A percentile compares a stretch with the other conserved stretches of the same genome.
Evolutionary conservation across 1,139 yeast species (phyloP).

Genomic region (Protomyces pachydermus): DNA sequence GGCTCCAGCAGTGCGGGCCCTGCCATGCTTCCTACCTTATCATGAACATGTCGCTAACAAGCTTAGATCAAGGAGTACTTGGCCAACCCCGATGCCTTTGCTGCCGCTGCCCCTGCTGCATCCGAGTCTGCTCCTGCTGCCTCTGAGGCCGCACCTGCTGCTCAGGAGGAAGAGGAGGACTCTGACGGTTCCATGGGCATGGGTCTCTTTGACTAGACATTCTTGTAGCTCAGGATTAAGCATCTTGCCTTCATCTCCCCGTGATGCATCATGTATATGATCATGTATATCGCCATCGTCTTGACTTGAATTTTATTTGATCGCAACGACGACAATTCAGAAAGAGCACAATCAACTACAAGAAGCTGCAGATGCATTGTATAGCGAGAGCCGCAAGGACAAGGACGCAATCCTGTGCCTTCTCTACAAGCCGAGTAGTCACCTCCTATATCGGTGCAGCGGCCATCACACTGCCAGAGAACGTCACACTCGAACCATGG

Average conservation of each 20-base stretch:
- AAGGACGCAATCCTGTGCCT: neutral
- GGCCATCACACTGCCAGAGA: conserved; percentile 15
- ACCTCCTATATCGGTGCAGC: conserved; percentile 22
- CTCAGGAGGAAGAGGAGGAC: conserved; percentile 52
- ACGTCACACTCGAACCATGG: conserved; percentile 5
- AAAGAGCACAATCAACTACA: neutral
- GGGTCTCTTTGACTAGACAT: conserved; percentile 92
- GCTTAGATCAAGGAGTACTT: conserved; percentile 83
- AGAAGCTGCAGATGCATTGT: neutral
- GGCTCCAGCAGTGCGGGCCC: neutral
- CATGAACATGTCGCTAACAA: neutral
- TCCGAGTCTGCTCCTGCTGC: conserved; percentile 48
- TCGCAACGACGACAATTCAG: neutral
- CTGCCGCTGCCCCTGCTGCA: conserved; percentile 59
- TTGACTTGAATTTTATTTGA: neutral
- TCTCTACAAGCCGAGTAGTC: conserved; percentile 5
- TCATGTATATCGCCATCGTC: neutral
- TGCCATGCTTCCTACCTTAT: neutral
- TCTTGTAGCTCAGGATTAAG: neutral
- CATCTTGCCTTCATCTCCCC: neutral
- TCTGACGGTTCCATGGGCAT: conserved; percentile 90
- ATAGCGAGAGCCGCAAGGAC: neutral
- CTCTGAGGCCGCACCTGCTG: conserved; percentile 48
- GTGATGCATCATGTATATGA: neutral
- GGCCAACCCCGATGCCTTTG: conserved; percentile 99